Percentiles rank a stretch among this genome's conserved stretches.
These are phyloP conservation scores for Rubia yunnanensis DNA, from an alignment of 257 asterid species.

Conservation along the genomic window DNA sequence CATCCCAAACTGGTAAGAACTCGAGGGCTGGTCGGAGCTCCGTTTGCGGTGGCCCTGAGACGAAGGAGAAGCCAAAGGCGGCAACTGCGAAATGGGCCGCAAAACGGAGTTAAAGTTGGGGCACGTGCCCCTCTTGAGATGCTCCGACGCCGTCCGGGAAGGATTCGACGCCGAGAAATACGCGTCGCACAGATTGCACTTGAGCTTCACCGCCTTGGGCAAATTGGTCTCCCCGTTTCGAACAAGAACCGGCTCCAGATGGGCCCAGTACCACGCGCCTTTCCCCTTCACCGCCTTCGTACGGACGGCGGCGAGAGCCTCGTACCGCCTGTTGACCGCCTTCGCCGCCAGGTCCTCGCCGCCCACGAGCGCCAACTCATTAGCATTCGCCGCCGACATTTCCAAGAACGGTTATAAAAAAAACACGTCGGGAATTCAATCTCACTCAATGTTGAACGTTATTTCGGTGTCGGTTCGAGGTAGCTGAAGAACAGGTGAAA, in stretches of 20 bases:
- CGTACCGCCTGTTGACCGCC: slow-evolving; percentile 62
- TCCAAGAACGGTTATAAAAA: background rate
- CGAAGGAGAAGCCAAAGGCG: slow-evolving; percentile 69
- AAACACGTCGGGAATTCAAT: background rate
- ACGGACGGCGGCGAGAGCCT: slow-evolving; percentile 56
- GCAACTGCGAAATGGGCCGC: slow-evolving; percentile 55
- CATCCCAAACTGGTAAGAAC: slow-evolving; percentile 33
- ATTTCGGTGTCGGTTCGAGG: slow-evolving; percentile 14
- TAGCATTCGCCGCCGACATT: slow-evolving; percentile 9
- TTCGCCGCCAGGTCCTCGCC: slow-evolving; percentile 47
- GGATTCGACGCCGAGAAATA: slow-evolving; percentile 82
- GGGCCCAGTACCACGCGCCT: slow-evolving; percentile 99
- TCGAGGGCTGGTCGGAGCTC: slow-evolving; percentile 29
- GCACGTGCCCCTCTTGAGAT: slow-evolving; percentile 68
- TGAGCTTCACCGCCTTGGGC: slow-evolving; percentile 78
- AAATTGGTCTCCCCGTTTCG: slow-evolving; percentile 48
- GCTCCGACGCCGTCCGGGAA: slow-evolving; percentile 81
- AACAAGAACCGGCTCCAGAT: slow-evolving; percentile 72
- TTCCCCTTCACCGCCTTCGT: slow-evolving; percentile 83
- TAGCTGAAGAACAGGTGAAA: slow-evolving; percentile 22
- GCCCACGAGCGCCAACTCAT: slow-evolving; percentile 22
- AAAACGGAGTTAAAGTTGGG: slow-evolving; percentile 52
- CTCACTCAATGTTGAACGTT: slow-evolving; percentile 3
- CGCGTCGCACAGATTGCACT: slow-evolving; percentile 64
- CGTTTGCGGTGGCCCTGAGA: slow-evolving; percentile 55